Evolutionary conservation across 352 stramenopile species (phyloP), one percentile per base, ranked within the genome.

Genomic region (Phytopythium kandeliae): DNA sequence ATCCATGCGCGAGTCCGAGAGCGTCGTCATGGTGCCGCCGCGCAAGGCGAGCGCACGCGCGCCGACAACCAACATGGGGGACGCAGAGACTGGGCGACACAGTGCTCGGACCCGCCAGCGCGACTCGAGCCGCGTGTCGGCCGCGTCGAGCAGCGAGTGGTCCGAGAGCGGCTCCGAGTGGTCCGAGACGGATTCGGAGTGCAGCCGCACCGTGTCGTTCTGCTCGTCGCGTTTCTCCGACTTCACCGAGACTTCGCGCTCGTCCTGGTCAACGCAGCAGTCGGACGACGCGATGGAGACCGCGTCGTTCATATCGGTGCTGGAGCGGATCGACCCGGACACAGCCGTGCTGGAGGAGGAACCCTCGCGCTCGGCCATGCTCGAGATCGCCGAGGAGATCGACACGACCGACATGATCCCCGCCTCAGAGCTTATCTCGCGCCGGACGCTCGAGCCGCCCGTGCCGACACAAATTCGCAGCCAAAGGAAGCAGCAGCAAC

Each of bases 351-450:
- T 71, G 16, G 66, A 64, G 17, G 60, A 66, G 51, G 74, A 64
- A 33, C 60, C 50, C 16, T 44, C 10, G n/a, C 38, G 28, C 35
- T 61, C 25, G 1, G 51, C 57, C 13, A 60, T 56, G 35, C 46
- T 62, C 16, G 67, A 72, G 21, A 51, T 79, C 28, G 58, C 63
- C 3, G 71, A 82, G 43, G 69, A 77, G 17, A 77, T 79, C 21
- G 71, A 82, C 47, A 82, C 71, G 25, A 75, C 56, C 30, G 63
- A 79, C 21, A 79, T 79, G 71, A 54, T 65, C 28, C 55, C 65
- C 33, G 61, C 65, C 26, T 67, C 62, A 6, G 55, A 67, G 41
- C 42, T 62, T 10, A 17, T 35, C 35, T n/a, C 16, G 34, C 46
- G 46, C 9, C 46, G 34, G 3, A 52, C 46, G 16, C 46, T 52